Percentiles rank a stretch among this genome's conserved stretches.
Conservation (phyloP, 306 rosid species). For the Gillenia trifoliata region DNA sequence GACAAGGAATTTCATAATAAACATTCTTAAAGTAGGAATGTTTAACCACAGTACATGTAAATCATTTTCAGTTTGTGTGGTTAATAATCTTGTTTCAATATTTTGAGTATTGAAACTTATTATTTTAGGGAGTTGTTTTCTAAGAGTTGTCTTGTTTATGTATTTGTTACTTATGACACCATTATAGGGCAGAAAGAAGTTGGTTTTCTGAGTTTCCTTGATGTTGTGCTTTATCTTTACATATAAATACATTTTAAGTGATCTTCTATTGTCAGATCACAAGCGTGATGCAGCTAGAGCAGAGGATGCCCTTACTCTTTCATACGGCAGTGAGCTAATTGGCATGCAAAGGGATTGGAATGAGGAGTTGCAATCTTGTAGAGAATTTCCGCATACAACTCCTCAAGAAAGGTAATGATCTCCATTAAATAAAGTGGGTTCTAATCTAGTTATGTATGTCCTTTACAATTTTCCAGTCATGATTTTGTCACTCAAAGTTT, state of each 20-base stretch:
- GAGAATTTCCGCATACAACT: conserved; percentile 85
- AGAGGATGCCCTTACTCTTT: conserved; percentile 82
- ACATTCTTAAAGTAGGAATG: neutral
- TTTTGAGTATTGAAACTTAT: neutral
- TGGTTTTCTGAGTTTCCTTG: conserved; percentile 11
- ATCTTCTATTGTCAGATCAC: conserved; percentile 57
- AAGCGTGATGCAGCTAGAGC: conserved; percentile 93
- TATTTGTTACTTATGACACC: neutral
- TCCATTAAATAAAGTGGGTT: conserved; percentile 3
- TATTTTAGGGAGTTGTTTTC: neutral
- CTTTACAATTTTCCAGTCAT: conserved; percentile 14
- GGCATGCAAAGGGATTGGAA: conserved; percentile 99
- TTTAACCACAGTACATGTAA: neutral
- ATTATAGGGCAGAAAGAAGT: neutral
- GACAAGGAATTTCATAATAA: neutral
- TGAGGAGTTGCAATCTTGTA: conserved; percentile 97
- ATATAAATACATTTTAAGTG: neutral
- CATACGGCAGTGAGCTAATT: conserved; percentile 90
- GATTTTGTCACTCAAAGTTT: conserved; percentile 15
- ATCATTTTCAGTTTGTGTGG: neutral
- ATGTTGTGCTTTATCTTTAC: neutral
- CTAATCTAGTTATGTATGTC: neutral
- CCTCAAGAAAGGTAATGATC: conserved; percentile 89
- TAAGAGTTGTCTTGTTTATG: neutral
- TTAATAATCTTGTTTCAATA: neutral